These are phyloP conservation scores for Adiantum capillusveneris DNA, from an alignment of 75 land plant genomes.

Conservation along the genomic window DNA sequence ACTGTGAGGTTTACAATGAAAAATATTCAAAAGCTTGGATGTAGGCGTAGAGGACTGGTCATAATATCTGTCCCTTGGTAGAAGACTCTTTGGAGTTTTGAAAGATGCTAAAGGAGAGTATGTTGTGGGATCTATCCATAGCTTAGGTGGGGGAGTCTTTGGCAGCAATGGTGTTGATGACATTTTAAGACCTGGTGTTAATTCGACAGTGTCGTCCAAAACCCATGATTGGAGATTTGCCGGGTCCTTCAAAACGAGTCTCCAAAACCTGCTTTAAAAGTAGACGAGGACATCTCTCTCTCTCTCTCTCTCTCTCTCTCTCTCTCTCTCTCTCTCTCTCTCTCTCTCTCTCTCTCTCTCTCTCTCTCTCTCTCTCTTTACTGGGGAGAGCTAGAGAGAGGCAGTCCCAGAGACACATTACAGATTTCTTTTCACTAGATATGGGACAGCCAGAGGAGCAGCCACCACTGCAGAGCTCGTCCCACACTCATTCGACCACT, in stretches of 20 bases:
- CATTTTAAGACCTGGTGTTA: conserved; percentile 11
- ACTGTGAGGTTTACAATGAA: neutral
- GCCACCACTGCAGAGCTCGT: too few species aligned
- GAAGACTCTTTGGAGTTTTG: conserved; percentile 26
- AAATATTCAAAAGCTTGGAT: neutral
- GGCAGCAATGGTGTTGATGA: conserved; percentile 31
- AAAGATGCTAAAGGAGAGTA: conserved; percentile 31
- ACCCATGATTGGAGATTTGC: conserved; percentile 30
- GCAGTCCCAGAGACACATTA: too few species aligned
- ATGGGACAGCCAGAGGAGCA: too few species aligned
- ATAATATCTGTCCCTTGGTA: neutral
- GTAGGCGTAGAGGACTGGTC: conserved; percentile 3
- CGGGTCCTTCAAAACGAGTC: conserved; percentile 8
- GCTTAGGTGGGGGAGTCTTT: conserved; percentile 30
- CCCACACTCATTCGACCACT: too few species aligned
- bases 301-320: too few species aligned
- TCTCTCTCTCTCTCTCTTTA: too few species aligned
- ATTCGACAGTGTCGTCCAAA: conserved; percentile 16
- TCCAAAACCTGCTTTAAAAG: conserved; percentile 14
- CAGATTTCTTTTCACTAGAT: too few species aligned
- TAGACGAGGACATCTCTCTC: too few species aligned
- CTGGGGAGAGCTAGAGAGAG: too few species aligned
- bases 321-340: too few species aligned
- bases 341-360: too few species aligned
- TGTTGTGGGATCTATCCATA: conserved; percentile 29